Evolutionary conservation across 805 yeast genomes (phyloP).

Genomic region (Komagataella phaffii): DNA sequence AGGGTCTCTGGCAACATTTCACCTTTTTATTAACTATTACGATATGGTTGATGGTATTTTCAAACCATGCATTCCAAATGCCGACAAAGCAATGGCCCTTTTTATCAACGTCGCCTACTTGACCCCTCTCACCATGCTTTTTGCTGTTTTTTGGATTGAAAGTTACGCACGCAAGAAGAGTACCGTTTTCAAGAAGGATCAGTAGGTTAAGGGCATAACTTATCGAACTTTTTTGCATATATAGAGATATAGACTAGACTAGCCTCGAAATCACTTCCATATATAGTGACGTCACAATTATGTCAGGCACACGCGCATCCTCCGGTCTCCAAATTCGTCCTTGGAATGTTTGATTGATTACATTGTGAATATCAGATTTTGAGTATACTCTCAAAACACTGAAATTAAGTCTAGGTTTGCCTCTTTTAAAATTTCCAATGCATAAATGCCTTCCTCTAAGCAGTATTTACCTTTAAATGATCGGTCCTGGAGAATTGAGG

Average conservation of each 20-base stretch:
- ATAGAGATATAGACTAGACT: neutral
- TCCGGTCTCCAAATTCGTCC: neutral
- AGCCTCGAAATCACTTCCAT: neutral
- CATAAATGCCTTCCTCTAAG: neutral
- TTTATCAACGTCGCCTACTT: constrained; percentile 50
- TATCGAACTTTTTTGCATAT: neutral
- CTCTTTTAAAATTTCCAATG: neutral
- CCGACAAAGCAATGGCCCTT: constrained; percentile 52
- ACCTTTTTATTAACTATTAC: constrained; percentile 45
- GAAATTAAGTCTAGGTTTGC: neutral
- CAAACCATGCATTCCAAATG: constrained; percentile 36
- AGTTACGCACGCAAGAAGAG: constrained; percentile 25
- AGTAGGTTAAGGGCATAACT: neutral
- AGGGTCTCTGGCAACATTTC: constrained; percentile 53
- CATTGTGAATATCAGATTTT: neutral
- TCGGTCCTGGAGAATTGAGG: neutral
- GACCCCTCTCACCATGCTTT: constrained; percentile 53
- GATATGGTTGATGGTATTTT: constrained; percentile 29
- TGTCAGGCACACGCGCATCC: neutral
- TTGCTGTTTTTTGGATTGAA: constrained; percentile 52
- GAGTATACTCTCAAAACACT: neutral
- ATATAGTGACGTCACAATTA: neutral
- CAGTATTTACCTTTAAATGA: neutral
- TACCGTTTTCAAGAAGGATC: neutral
- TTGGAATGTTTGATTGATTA: neutral